Evolutionary conservation across 768 basidiomycete species (phyloP), one percentile per base, ranked within the genome.

Genomic region (Lepiota venenata): DNA sequence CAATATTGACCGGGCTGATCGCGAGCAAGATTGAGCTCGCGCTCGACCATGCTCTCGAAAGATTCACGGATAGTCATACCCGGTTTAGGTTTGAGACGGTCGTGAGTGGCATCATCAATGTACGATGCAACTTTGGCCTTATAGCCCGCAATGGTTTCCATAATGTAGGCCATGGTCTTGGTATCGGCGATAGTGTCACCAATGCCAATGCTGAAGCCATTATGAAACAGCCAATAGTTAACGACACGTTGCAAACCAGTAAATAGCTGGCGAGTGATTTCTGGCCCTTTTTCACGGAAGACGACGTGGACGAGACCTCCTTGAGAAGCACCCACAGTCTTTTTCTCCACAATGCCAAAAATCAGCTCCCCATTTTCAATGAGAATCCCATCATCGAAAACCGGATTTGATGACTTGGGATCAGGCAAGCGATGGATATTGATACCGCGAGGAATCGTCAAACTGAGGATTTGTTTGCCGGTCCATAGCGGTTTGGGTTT

Each of bases 51-150:
- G 65, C 88, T 92, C 74, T 99, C 96, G 73, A 98, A 95, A 0
- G 95, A 95, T 72, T 99, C 97, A 66, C 96, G 93, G 57, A 99
- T 93, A 7, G 97, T 98, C 97, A 99, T 98, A 67, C 97, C 97
- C 0, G 97, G 95, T 62, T 84, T 80, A 6, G 94, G 81, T 69
- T 94, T 94, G 60, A 98, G 80, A 21, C 81, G 77, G 72, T 97
- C 96, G 57, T 89, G 84, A 44, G 86, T 85, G 8, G 95, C 93
- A 52, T 89, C 82, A 0, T 86, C 80, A 62, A 97, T 92, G 58
- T 95, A 79, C 43, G 81, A 67, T 2, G 81, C 74, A n/a, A 98
- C 95, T 36, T 85, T 80, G 25, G 74, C 69, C 72, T 98, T 98
- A 58, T 87, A 86, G 56, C 85, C 79, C 5, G 83, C 78, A 57